phyloP scores from a whole-genome alignment of 2,329 filamentous ascomycete genomes.

The Calonectria ilicicola region DNA sequence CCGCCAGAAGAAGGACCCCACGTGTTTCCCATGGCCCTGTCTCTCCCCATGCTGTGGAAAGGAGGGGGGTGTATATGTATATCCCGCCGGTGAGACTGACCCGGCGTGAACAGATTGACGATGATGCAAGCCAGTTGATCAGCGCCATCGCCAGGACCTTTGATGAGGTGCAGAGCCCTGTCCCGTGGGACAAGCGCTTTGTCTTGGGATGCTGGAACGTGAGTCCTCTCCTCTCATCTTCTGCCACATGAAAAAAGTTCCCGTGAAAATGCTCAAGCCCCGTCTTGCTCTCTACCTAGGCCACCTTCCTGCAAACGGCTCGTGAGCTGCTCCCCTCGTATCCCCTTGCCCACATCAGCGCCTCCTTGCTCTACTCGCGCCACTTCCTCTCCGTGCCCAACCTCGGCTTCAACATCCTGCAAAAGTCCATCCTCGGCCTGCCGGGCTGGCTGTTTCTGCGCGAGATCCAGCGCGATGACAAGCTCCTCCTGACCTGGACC shows the following conservation, averaged over 20 bases:
- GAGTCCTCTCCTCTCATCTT: conserved; percentile 34
- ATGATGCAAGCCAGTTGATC: conserved; percentile 79
- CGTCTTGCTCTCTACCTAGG: conserved; percentile 51
- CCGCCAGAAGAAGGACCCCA: neutral
- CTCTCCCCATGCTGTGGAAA: no score
- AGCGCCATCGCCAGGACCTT: conserved; percentile 74
- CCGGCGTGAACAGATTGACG: conserved; percentile 67
- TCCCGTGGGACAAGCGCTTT: conserved; percentile 79
- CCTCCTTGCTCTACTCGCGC: conserved; percentile 74
- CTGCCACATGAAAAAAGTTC: conserved; percentile 9
- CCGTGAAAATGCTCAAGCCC: neutral
- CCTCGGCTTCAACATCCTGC: conserved; percentile 83
- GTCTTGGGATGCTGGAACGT: conserved; percentile 88
- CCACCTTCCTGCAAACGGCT: conserved; percentile 76
- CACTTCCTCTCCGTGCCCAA: conserved; percentile 75
- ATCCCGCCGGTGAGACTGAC: neutral
- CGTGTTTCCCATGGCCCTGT: neutral
- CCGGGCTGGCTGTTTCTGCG: conserved; percentile 75
- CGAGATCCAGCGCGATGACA: conserved; percentile 60
- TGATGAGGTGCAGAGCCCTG: conserved; percentile 58
- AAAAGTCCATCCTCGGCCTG: conserved; percentile 75
- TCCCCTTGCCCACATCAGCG: conserved; percentile 75
- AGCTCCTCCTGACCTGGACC: conserved; percentile 84
- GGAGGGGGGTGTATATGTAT: neutral
- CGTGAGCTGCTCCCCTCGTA: conserved; percentile 72